Conservation (phyloP, 352 stramenopile species). For the Phytophthora cactorum region DNA sequence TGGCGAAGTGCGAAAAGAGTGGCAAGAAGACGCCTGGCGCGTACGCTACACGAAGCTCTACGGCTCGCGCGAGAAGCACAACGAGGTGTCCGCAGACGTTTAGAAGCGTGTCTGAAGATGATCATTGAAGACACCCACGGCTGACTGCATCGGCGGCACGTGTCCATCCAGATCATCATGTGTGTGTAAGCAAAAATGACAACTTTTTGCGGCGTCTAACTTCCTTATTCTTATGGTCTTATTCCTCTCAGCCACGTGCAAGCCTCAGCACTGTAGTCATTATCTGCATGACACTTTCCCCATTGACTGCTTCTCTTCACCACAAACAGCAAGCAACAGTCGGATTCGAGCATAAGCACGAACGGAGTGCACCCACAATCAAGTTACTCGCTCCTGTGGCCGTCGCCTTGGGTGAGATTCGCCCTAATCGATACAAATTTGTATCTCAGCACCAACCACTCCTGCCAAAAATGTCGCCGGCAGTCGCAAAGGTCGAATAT, state of each 20-base stretch:
- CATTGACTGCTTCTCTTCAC: neutral
- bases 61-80: neutral
- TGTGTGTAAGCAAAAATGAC: neutral
- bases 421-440: too few relatives aligned
- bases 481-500: too few relatives aligned
- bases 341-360: slow-evolving; percentile 10
- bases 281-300: neutral
- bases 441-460: too few relatives aligned
- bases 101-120: neutral
- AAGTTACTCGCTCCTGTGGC: too few relatives aligned
- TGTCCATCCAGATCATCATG: slow-evolving; percentile 1
- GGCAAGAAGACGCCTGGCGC: neutral
- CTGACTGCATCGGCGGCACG: slow-evolving; percentile 9
- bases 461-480: too few relatives aligned
- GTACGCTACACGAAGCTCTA: neutral
- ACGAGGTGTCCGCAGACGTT: neutral
- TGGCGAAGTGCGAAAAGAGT: slow-evolving; percentile 2
- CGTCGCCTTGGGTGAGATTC: neutral
- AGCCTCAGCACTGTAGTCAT: neutral
- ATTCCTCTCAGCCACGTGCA: too few relatives aligned
- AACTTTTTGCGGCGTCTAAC: too few relatives aligned
- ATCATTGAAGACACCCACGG: too few relatives aligned
- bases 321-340: slow-evolving; percentile 22
- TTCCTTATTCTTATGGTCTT: too few relatives aligned
- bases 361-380: neutral